Base-by-base conservation (phyloP, 805 yeast genomes). In the Metschnikowia similis region DNA sequence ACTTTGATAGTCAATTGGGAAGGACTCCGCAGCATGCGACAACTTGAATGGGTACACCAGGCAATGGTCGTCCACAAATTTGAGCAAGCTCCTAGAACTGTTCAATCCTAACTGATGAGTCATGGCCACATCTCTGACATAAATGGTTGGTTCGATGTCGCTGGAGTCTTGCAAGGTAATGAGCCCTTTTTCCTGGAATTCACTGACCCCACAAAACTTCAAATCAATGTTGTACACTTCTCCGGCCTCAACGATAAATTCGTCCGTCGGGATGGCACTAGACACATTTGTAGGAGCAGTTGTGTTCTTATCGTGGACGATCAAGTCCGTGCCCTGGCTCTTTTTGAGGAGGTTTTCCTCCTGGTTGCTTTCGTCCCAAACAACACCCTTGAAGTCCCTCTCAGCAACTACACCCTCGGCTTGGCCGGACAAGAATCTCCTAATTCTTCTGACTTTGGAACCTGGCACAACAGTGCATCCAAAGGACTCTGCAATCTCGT, bases 361-460 rank as follows among this genome's bases (percentile, higher is more conserved):
- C 70, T 87, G 94, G 66, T 87, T 87, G 35, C 84, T 76, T 70
- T 87, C 96, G 48, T 85, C 79, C 95, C 95, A 87, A 28, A 80
- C 86, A 48, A 91, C 95, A 64, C 96, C 97, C 69, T 92, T 91
- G 71, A 87, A 88, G 57, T 89, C 96, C 63, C 84, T 80, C 72
- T 92, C 99, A 35, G 91, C 92, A 56, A 90, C 94, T 48, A 90
- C 75, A 65, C 90, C 94, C 64, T 89, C 96, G 51, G 91, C 85
- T 75, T 94, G 99, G 48, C 99, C 99, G 36, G 96, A 96, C 63
- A 94, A 80, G 62, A 92, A 94, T 64, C 98, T 82, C 74, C 96
- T 82, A 50, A 91, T 79, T 67, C 97, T 81, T 72, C 99, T 85
- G 39, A 94, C 87, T 66, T 89, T 84, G 21, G 97, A 88, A 0